phyloP scores from a whole-genome alignment of 2,329 filamentous ascomycete species.

The Fusarium robinianum region DNA sequence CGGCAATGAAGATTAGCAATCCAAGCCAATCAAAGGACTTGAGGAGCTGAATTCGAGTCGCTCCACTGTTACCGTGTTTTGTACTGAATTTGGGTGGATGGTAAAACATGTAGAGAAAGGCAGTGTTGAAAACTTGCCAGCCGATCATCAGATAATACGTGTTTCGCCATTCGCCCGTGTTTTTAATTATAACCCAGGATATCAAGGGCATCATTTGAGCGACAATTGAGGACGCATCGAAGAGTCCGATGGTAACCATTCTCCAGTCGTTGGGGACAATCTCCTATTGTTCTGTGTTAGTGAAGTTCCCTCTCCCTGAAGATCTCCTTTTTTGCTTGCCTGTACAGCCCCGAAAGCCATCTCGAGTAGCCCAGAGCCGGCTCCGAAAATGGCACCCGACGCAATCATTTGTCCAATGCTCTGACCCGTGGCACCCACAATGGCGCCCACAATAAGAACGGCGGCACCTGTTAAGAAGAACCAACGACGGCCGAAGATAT shows the following conservation, averaged over 20 bases:
- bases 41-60: slow-evolving; percentile 29
- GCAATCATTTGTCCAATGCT: slow-evolving; percentile 46
- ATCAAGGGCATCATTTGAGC: slow-evolving; percentile 15
- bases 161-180: slow-evolving; percentile 15
- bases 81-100: slow-evolving; percentile 42
- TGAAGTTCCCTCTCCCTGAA: too few relatives aligned
- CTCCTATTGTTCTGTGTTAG: slow-evolving; percentile 41
- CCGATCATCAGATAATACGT: slow-evolving; percentile 22
- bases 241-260: slow-evolving; percentile 42
- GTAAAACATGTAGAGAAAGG: slow-evolving; percentile 41
- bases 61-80: slow-evolving; percentile 35
- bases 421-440: slow-evolving; percentile 45
- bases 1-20: slow-evolving; percentile 19
- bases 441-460: slow-evolving; percentile 42
- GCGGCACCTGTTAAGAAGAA: slow-evolving; percentile 43
- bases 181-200: slow-evolving; percentile 14
- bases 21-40: slow-evolving; percentile 27
- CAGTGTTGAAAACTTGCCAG: slow-evolving; percentile 31
- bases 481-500: slow-evolving; percentile 46
- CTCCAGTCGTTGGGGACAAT: slow-evolving; percentile 45
- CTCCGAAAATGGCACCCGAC: slow-evolving; percentile 44
- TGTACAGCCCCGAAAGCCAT: slow-evolving; percentile 43
- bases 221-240: slow-evolving; percentile 15
- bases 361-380: slow-evolving; percentile 46
- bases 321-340: too few relatives aligned